phyloP scores from a whole-genome alignment of 2,329 filamentous ascomycete species.

The Pseudogymnoascus sp. region DNA sequence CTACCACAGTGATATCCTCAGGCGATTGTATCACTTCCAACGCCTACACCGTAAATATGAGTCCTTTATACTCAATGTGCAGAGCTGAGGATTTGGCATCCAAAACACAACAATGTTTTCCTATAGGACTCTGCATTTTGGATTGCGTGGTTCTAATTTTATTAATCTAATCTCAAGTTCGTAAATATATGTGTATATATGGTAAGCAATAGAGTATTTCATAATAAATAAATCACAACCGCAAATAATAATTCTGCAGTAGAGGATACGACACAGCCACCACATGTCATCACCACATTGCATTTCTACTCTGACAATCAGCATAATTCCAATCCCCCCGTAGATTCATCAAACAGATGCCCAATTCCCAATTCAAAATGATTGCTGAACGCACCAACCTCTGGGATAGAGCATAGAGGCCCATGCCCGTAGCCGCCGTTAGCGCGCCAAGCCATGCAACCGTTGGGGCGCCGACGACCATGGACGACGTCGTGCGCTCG shows the following conservation, averaged over 20 bases:
- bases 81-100: neutral
- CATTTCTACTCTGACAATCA: neutral
- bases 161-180: neutral
- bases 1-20: neutral
- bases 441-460: neutral
- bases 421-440: neutral
- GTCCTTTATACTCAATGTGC: neutral
- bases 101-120: neutral
- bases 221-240: neutral
- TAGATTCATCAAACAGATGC: neutral
- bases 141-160: neutral
- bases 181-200: neutral
- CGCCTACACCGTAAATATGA: no score
- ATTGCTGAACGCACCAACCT: neutral
- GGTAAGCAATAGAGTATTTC: neutral
- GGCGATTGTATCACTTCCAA: neutral
- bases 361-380: neutral
- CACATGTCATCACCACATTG: neutral
- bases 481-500: slow-evolving; percentile 3
- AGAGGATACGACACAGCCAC: no score
- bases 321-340: neutral
- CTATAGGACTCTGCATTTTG: neutral
- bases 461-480: neutral
- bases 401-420: neutral
- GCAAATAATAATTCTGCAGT: neutral